Conservation (phyloP, 768 basidiomycete genomes). For the Pleurotus pulmonarius region DNA sequence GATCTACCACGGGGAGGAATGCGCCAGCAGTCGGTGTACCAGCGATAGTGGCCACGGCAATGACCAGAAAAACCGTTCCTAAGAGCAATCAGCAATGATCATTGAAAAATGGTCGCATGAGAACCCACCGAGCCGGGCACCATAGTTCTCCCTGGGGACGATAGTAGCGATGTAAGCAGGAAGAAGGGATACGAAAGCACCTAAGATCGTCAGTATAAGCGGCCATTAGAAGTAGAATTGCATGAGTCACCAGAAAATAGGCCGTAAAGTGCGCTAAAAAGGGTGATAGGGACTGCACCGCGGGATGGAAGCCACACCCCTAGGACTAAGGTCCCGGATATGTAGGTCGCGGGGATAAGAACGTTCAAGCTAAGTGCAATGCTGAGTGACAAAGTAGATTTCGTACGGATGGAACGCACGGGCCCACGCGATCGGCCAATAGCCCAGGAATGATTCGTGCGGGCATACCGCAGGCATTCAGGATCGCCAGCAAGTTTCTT, state of each 20-base stretch:
- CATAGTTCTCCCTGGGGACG: conserved; percentile 22
- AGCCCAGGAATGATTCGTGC: conserved; percentile 24
- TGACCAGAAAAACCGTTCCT: conserved; percentile 24
- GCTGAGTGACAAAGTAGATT: background rate
- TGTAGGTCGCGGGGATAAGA: conserved; percentile 19
- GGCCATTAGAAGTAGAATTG: conserved; percentile 7
- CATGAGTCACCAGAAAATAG: conserved; percentile 21
- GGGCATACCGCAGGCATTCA: conserved; percentile 24
- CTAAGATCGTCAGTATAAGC: conserved; percentile 10
- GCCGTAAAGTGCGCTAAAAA: conserved; percentile 26
- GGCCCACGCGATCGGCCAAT: conserved; percentile 22
- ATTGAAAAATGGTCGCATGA: background rate
- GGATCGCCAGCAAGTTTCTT: conserved; percentile 24
- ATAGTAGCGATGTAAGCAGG: conserved; percentile 27
- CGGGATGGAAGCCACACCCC: conserved; percentile 25
- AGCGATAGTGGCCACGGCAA: conserved; percentile 23
- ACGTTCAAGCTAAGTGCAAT: conserved; percentile 20
- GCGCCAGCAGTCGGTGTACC: conserved; percentile 30
- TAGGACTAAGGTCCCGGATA: conserved; percentile 20
- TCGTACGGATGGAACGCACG: conserved; percentile 12
- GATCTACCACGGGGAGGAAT: conserved; percentile 18
- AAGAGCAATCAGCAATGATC: background rate
- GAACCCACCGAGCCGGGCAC: conserved; percentile 24
- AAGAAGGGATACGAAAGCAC: conserved; percentile 23
- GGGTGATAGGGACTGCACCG: conserved; percentile 16